A percentile compares a stretch with the other conserved stretches of the same genome.
phyloP scores from a whole-genome alignment of 371 early-diverging fungal species.

The Rhizopus microsporus region DNA sequence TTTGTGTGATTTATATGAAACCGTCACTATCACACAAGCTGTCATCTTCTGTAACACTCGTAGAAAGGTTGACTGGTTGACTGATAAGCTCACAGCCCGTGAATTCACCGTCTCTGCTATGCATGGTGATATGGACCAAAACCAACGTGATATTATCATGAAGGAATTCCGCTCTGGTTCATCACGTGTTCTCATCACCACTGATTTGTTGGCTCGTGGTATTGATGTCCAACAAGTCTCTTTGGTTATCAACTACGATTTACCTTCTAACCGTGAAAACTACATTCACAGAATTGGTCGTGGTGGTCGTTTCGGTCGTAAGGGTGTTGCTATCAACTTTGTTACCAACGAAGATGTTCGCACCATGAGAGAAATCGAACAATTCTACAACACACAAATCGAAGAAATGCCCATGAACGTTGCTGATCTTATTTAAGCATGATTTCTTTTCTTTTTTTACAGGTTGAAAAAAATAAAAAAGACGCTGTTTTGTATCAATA shows the following conservation, averaged over 20 bases:
- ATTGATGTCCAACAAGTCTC: conserved; percentile 99
- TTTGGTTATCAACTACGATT: conserved; percentile 94
- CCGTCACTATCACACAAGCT: conserved; percentile 91
- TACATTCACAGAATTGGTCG: conserved; percentile 99
- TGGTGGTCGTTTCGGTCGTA: conserved; percentile 99
- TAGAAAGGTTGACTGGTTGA: conserved; percentile 91
- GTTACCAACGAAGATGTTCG: conserved; percentile 93
- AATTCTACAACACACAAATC: conserved; percentile 98
- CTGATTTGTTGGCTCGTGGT: conserved; percentile 98
- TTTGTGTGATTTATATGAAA: conserved; percentile 90
- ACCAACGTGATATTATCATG: conserved; percentile 97
- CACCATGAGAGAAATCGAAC: conserved; percentile 89
- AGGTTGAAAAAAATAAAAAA: conserved; percentile 2
- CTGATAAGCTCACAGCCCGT: conserved; percentile 78
- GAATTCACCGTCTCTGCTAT: conserved; percentile 96
- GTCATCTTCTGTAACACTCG: conserved; percentile 97
- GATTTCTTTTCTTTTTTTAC: conserved; percentile 12
- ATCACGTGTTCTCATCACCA: conserved; percentile 96
- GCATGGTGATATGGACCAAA: conserved; percentile 96
- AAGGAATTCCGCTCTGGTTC: conserved; percentile 95
- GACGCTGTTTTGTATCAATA: neutral
- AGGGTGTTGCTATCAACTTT: conserved; percentile 99
- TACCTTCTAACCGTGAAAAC: conserved; percentile 95
- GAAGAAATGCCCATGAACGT: conserved; percentile 94
- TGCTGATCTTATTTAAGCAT: conserved; percentile 73